phyloP scores from a whole-genome alignment of 257 asterid genomes.

The Primulina eburnea region DNA sequence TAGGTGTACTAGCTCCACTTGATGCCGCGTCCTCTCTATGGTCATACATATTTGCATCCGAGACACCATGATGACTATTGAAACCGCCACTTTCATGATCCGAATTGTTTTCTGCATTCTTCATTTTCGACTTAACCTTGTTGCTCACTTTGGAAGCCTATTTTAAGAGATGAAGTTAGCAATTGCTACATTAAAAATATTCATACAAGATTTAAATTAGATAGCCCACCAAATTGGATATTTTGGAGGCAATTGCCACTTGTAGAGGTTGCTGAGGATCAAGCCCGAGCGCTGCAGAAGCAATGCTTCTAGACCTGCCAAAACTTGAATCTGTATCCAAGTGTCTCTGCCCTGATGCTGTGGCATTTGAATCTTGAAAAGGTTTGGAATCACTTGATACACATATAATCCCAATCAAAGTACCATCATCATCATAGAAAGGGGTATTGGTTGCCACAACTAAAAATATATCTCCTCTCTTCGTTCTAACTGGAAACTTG shows the following conservation, averaged over 20 bases:
- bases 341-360: slow-evolving; percentile 30
- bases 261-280: slow-evolving; percentile 79
- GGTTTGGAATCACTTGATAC: slow-evolving; percentile 62
- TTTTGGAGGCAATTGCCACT: slow-evolving; percentile 76
- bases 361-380: slow-evolving; percentile 48
- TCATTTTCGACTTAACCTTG: slow-evolving; percentile 82
- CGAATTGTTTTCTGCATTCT: slow-evolving; percentile 45
- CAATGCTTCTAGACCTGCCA: slow-evolving; percentile 43
- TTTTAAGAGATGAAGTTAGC: slow-evolving; percentile 32
- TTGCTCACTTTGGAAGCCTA: slow-evolving; percentile 86
- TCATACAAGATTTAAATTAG: slow-evolving; percentile 1
- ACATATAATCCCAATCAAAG: slow-evolving; percentile 21
- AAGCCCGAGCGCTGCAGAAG: slow-evolving; percentile 59
- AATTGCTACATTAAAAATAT: slow-evolving; percentile 20
- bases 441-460: slow-evolving; percentile 69
- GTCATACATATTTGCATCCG: slow-evolving; percentile 43
- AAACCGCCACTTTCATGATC: slow-evolving; percentile 68
- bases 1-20: slow-evolving; percentile 85
- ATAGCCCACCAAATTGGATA: slow-evolving; percentile 72
- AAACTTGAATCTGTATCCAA: slow-evolving; percentile 38
- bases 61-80: slow-evolving; percentile 50
- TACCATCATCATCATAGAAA: slow-evolving; percentile 23
- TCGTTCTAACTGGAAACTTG: slow-evolving; percentile 65
- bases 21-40: slow-evolving; percentile 81
- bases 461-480: slow-evolving; percentile 55